Percentiles rank a stretch among this genome's conserved stretches.
phyloP scores from a whole-genome alignment of 1,284 basidiomycete genomes.

The Sanguinoderma infundibulare region DNA sequence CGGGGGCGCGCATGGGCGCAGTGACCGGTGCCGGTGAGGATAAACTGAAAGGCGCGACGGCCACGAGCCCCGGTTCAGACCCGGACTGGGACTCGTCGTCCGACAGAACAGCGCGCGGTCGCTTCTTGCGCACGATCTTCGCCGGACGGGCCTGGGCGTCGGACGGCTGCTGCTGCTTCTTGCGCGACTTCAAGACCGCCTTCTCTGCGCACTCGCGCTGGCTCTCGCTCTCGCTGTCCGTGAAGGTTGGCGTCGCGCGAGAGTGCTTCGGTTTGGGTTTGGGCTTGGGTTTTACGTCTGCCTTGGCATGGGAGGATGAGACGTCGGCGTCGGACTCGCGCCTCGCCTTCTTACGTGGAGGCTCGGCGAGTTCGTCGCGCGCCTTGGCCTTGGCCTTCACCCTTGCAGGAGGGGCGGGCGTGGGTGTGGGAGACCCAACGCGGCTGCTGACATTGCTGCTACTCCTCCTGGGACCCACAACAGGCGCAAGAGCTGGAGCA shows the following conservation, averaged over 20 bases:
- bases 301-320: not conserved
- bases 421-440: not conserved
- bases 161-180: too few relatives aligned
- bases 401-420: too few relatives aligned
- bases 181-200: not conserved
- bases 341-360: constrained; percentile 18
- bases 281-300: not conserved
- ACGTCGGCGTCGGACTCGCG: constrained; percentile 1
- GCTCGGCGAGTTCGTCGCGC: not conserved
- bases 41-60: too few relatives aligned
- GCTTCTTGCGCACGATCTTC: constrained; percentile 17
- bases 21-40: too few relatives aligned
- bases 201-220: not conserved
- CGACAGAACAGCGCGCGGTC: constrained; percentile 20
- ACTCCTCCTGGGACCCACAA: not conserved
- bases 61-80: too few relatives aligned
- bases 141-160: not conserved
- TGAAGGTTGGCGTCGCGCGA: constrained; percentile 5
- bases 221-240: constrained; percentile 11
- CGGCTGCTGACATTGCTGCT: not conserved
- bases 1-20: not conserved
- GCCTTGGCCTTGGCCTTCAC: not conserved
- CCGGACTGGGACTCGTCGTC: constrained; percentile 21
- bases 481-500: not conserved
- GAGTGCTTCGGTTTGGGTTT: not conserved